Evolutionary conservation across 768 basidiomycete genomes (phyloP).

Genomic region (Leccinum subgranulosum): DNA sequence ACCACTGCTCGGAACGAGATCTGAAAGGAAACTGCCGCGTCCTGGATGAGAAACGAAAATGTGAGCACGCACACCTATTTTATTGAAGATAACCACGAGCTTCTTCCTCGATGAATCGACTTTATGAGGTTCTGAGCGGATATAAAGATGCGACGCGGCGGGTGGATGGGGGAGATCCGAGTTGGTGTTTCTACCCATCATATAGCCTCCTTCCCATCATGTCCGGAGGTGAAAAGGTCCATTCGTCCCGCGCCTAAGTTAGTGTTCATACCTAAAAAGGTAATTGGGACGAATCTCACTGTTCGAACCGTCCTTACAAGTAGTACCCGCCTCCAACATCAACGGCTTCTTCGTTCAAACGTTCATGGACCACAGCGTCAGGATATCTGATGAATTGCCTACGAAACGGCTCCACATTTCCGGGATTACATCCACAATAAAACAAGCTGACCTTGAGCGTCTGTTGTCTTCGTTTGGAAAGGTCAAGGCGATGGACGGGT

Average conservation of each 20-base stretch:
- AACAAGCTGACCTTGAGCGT: constrained; percentile 50
- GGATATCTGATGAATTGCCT: constrained; percentile 24
- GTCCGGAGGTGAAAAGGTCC: no score
- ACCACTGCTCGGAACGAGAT: no score
- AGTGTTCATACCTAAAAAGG: neutral
- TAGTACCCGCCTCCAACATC: no score
- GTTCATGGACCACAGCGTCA: neutral
- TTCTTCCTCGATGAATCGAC: no score
- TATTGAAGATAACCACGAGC: no score
- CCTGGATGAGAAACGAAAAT: no score
- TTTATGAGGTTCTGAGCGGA: constrained; percentile 22
- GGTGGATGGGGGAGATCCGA: neutral
- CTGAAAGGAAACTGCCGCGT: no score
- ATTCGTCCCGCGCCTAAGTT: no score
- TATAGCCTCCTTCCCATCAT: no score
- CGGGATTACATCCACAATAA: constrained; percentile 67
- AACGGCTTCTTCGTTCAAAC: no score
- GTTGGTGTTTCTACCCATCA: constrained; percentile 30
- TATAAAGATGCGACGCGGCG: neutral
- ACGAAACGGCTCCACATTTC: constrained; percentile 72
- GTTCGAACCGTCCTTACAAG: no score
- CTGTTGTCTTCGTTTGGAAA: constrained; percentile 66
- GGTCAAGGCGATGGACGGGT: constrained; percentile 66
- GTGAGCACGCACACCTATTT: no score
- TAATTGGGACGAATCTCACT: neutral